These are phyloP conservation scores for Glomus cerebriforme DNA, from an alignment of 192 early-diverging fungal species.

Conservation along the genomic window DNA sequence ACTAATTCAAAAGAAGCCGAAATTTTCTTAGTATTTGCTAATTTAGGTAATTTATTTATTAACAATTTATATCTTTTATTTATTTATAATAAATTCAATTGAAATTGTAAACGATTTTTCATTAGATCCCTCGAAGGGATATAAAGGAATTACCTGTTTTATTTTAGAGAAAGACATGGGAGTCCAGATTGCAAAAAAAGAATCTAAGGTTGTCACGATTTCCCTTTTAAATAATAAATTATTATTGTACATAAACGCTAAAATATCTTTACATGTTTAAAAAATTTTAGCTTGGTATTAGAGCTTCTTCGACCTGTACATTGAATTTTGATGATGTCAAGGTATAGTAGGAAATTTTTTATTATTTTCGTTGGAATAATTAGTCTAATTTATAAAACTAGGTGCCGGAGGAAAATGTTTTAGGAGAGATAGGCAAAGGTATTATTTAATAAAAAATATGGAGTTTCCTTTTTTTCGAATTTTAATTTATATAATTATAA, in stretches of 20 bases:
- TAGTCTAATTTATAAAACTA: not conserved
- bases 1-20: conserved; percentile 96
- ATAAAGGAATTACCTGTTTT: conserved; percentile 98
- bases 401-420: conserved; percentile 83
- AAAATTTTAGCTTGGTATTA: conserved; percentile 77
- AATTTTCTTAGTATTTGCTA: conserved; percentile 97
- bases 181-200: conserved; percentile 93
- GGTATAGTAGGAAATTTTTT: conserved; percentile 4
- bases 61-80: not conserved
- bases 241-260: not conserved
- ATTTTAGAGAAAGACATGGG: conserved; percentile 93
- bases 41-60: conserved; percentile 55
- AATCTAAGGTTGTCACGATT: conserved; percentile 72
- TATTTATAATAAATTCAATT: not conserved
- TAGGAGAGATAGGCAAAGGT: conserved; percentile 88
- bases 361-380: not conserved
- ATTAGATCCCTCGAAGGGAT: conserved; percentile 80
- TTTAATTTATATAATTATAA: not conserved
- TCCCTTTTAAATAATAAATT: conserved; percentile 2
- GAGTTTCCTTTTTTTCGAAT: not conserved
- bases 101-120: not conserved
- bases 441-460: not conserved
- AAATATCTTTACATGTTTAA: conserved; percentile 33
- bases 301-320: conserved; percentile 93
- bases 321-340: conserved; percentile 90